Evolutionary conservation across 2,329 filamentous ascomycete genomes (phyloP), one percentile per base, ranked within the genome.

Genomic region (Diaporthe citri): DNA sequence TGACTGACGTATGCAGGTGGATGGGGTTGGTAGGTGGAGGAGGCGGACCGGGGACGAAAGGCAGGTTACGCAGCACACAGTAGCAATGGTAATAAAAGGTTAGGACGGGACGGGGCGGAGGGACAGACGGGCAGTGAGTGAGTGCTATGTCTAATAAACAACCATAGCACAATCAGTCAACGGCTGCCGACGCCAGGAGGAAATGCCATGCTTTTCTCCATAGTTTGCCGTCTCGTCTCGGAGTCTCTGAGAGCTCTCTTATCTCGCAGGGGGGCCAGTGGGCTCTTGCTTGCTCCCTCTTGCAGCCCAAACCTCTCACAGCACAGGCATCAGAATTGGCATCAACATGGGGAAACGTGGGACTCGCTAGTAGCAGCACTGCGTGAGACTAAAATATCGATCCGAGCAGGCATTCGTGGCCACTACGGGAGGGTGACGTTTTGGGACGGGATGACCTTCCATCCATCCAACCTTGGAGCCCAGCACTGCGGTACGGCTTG

Each of bases 321-420:
- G 64, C n/a, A 39, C 48, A 48, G 6, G 48, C 64, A 55, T 69
- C 48, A 69, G 64, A 69, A 55, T 55, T 39, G 48, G 48, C 64
- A 69, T 28, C 64, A 28, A 41, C 64, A 41, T 41, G 48, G 64
- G 48, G 34, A 69, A 69, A 55, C 64, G 48, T 64, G 64, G 64
- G 64, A 69, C 64, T 69, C 64, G 64, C 64, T 69, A 69, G 64
- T 69, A 69, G 64, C 64, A 69, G 64, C 64, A 52, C 48, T 69
- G 64, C 64, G 22, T 52, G 64, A 52, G 64, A 67, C 62, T 67
- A 67, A 52, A 52, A 67, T 67, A 52, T 52, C 31, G 43, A 67
- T 36, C 43, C 46, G 34, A 52, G 46, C 64, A 67, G 64, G 64
- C 64, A 66, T 66, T 34, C 62, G 60, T 66, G 43, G 62, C 28